Conservation (phyloP, 169 alveolate genomes). For the Eimeria brunetti region DNA sequence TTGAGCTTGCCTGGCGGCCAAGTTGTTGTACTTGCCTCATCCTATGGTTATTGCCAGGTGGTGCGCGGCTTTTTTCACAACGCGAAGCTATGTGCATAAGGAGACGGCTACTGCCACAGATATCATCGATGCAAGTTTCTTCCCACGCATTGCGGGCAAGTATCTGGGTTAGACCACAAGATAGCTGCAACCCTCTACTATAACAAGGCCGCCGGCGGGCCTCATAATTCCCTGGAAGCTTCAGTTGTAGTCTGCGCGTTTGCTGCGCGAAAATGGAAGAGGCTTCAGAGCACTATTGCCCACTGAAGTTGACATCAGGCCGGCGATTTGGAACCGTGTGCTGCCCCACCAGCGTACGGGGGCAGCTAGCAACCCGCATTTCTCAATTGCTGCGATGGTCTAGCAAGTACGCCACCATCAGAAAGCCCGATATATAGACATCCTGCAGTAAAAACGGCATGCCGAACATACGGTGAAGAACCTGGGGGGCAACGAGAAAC, state of each 20-base stretch:
- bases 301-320: too few relatives aligned
- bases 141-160: not conserved
- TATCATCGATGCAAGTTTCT: too few relatives aligned
- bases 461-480: not conserved
- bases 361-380: not conserved
- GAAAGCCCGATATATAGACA: not conserved
- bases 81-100: not conserved
- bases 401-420: not conserved
- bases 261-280: too few relatives aligned
- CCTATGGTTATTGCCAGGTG: not conserved
- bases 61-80: not conserved
- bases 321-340: too few relatives aligned
- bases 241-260: too few relatives aligned
- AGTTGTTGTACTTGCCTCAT: not conserved
- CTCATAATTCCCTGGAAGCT: too few relatives aligned
- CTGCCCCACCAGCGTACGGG: too few relatives aligned
- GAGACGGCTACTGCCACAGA: not conserved
- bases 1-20: not conserved
- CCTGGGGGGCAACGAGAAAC: not conserved
- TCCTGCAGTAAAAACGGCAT: not conserved
- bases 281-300: too few relatives aligned
- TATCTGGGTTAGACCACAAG: too few relatives aligned
- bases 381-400: not conserved
- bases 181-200: too few relatives aligned
- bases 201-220: too few relatives aligned